phyloP scores from a whole-genome alignment of 768 basidiomycete species.

The Suillus tomentosus region DNA sequence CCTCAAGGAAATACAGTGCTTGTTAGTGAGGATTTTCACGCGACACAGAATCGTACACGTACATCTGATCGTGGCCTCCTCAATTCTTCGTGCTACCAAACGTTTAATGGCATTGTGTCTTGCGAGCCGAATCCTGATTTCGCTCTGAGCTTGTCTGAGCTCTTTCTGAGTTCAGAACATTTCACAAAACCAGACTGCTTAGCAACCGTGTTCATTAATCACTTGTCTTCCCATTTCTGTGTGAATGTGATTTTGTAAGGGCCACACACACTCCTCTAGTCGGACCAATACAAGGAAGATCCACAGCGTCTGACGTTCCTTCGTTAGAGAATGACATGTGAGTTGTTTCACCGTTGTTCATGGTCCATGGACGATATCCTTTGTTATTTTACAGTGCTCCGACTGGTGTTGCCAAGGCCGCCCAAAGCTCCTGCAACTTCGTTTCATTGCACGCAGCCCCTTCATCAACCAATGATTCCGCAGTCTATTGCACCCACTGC shows the following conservation, averaged over 20 bases:
- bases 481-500: neutral
- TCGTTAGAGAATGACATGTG: neutral
- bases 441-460: neutral
- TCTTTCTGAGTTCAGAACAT: conserved; percentile 13
- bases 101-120: neutral
- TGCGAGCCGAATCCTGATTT: neutral
- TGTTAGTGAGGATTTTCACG: neutral
- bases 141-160: conserved; percentile 11
- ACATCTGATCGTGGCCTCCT: neutral
- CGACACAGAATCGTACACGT: neutral
- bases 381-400: neutral
- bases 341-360: neutral
- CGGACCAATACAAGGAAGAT: neutral
- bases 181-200: conserved; percentile 4
- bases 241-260: neutral
- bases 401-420: neutral
- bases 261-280: neutral
- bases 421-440: neutral
- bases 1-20: neutral
- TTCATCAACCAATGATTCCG: neutral
- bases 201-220: neutral
- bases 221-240: neutral
- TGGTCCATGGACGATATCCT: neutral
- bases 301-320: neutral
- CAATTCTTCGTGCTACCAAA: neutral